These are phyloP conservation scores for Collybia sordida DNA, from an alignment of 768 basidiomycete genomes.

Conservation along the genomic window DNA sequence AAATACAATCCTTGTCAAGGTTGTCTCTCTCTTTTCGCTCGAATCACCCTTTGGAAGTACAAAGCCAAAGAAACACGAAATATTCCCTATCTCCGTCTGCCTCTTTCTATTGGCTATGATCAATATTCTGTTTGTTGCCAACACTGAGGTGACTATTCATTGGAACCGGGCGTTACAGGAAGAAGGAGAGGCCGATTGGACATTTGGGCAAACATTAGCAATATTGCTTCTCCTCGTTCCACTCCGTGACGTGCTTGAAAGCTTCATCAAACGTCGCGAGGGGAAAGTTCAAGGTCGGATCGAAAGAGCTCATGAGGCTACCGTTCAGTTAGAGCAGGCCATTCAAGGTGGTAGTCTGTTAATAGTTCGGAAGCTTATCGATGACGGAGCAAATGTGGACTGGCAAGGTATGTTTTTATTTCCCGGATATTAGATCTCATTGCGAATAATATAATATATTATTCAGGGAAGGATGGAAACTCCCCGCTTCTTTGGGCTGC, in stretches of 20 bases:
- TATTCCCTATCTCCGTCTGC: too few relatives aligned
- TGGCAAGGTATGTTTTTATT: neutral
- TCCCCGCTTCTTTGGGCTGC: neutral
- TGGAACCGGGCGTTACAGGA: conserved; percentile 2
- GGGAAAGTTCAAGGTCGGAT: neutral
- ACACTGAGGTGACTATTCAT: conserved; percentile 16
- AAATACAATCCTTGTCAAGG: too few relatives aligned
- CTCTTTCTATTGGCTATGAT: conserved; percentile 4
- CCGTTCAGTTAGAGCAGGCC: neutral
- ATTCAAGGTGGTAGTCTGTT: neutral
- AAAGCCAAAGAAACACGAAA: too few relatives aligned
- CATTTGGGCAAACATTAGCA: conserved; percentile 19
- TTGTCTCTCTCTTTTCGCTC: too few relatives aligned
- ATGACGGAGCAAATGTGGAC: neutral
- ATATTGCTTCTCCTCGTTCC: conserved; percentile 18
- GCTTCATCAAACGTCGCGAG: neutral
- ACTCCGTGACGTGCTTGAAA: conserved; percentile 11
- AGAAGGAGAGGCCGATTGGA: conserved; percentile 11
- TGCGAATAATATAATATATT: neutral
- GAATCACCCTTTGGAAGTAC: too few relatives aligned
- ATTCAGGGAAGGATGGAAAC: neutral
- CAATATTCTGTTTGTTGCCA: conserved; percentile 15
- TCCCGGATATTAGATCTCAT: neutral
- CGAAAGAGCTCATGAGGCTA: neutral
- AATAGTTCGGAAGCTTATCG: neutral